Base-by-base conservation (phyloP, 1,139 yeast genomes). In the Yamadazyma conglobata region DNA sequence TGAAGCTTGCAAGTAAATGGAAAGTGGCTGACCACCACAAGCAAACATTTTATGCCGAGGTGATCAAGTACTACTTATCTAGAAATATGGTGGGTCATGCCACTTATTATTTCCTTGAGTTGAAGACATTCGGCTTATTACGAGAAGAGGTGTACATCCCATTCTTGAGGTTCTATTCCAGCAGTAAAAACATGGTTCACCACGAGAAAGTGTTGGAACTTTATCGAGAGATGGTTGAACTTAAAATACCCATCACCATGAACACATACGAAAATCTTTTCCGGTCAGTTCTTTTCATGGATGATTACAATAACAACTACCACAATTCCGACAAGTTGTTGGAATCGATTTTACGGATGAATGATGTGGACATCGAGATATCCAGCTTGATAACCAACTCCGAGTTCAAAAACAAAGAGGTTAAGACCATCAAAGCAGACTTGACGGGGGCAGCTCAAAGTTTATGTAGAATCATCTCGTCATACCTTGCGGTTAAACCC, bases 201-300 rank as follows among this genome's bases (percentile, higher is more conserved):
- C 59, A 44, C 42, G 57, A 60, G 16, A 49, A 43, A 33, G 52
- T 60, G 5, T 47, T 64, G 35, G 47, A 53, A 9, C 19, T 69
- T 2, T 75, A 70, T 44, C 54, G 64, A 25, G 54, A 58, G 27
- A 64, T 73, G 69, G 62, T 60, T 3, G 50, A 52, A 4, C 43
- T 46, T 6, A 52, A 60, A 6, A 43, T 64, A 4, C 44, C 50
- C 1, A 46, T 67, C 3, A 51, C 62, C 7, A 52, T 73, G 0
- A 49, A 50, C 12, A 56, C 74, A 0, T 67, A 74, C 35, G 55
- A 54, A 20, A 58, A 52, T 38, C 43, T 74, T 33, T 55, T 74
- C 43, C 54, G 58, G 29, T 60, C 79, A 0, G 54, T 73, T 13
- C 54, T 71, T 6, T 55, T 55, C 35, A 45, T 60, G 27, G 74